Conservation (phyloP, 805 yeast genomes). For the Candida railenensis region DNA sequence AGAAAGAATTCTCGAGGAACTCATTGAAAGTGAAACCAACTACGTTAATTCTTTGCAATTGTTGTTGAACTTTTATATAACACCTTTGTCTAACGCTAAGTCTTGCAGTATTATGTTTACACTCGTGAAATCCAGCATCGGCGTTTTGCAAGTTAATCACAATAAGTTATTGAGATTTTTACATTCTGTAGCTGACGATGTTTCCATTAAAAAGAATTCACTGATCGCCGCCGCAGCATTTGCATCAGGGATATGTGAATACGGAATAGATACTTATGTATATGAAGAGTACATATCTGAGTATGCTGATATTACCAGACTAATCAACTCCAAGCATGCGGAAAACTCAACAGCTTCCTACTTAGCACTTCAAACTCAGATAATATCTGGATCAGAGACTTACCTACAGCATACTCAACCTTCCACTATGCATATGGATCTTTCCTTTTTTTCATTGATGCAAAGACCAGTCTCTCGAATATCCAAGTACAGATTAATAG, state of each 20-base stretch:
- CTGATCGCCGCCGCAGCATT: slow-evolving; percentile 4
- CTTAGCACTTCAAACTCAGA: slow-evolving; percentile 5
- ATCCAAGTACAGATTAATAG: slow-evolving; percentile 49
- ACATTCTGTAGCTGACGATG: not conserved
- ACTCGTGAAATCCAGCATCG: slow-evolving; percentile 25
- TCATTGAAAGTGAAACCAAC: slow-evolving; percentile 46
- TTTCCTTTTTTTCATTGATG: slow-evolving; percentile 52
- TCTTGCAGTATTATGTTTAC: slow-evolving; percentile 12
- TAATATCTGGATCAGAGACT: slow-evolving; percentile 23
- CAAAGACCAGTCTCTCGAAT: slow-evolving; percentile 55
- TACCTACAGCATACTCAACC: slow-evolving; percentile 46
- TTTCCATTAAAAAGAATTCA: not conserved
- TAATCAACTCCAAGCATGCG: not conserved
- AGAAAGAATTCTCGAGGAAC: slow-evolving; percentile 41
- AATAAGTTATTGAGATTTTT: slow-evolving; percentile 22
- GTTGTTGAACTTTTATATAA: slow-evolving; percentile 43
- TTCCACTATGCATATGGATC: slow-evolving; percentile 35
- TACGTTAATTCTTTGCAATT: slow-evolving; percentile 46
- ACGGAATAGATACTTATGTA: slow-evolving; percentile 17
- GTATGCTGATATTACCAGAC: slow-evolving; percentile 25
- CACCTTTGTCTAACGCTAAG: slow-evolving; percentile 22
- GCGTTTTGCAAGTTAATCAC: slow-evolving; percentile 21
- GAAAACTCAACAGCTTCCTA: not conserved
- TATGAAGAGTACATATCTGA: slow-evolving; percentile 35
- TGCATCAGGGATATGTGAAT: slow-evolving; percentile 10